Conservation (phyloP, 345 rosid species). For the Aquilaria malaccensis region DNA sequence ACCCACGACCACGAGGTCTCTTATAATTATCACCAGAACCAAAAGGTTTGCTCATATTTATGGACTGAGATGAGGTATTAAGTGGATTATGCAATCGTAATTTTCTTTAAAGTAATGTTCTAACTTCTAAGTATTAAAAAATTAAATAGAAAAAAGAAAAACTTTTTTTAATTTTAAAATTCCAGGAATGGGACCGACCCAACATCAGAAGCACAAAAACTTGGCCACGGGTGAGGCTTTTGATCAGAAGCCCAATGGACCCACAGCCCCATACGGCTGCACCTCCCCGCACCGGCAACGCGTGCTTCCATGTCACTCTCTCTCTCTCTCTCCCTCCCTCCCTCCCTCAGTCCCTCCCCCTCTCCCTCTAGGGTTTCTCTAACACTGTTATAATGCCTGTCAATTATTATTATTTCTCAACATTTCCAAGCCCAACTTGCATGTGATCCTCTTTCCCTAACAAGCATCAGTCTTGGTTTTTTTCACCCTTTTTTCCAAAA, state of each 20-base stretch:
- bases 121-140: no score
- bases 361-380: constrained; percentile 2
- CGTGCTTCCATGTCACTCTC: constrained; percentile 58
- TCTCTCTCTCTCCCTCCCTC: constrained; percentile 12
- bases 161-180: no score
- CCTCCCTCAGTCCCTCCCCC: not conserved
- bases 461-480: constrained; percentile 24
- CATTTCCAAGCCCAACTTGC: constrained; percentile 16
- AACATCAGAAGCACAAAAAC: constrained; percentile 6
- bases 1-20: no score
- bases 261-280: constrained; percentile 80
- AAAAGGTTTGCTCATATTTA: no score
- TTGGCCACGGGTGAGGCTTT: constrained; percentile 27
- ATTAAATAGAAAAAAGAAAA: no score
- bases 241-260: constrained; percentile 37
- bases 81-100: no score
- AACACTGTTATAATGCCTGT: constrained; percentile 10
- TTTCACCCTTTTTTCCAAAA: not conserved
- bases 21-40: no score
- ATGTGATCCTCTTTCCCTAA: constrained; percentile 18
- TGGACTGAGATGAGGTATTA: no score
- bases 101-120: no score
- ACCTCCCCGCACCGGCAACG: constrained; percentile 67
- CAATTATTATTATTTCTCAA: constrained; percentile 11
- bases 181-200: constrained; percentile 23